A percentile compares a stretch with the other conserved stretches of the same genome.
Evolutionary conservation across 495 filamentous ascomycete species (phyloP).

Genomic region (Hyaloscypha variabilis): DNA sequence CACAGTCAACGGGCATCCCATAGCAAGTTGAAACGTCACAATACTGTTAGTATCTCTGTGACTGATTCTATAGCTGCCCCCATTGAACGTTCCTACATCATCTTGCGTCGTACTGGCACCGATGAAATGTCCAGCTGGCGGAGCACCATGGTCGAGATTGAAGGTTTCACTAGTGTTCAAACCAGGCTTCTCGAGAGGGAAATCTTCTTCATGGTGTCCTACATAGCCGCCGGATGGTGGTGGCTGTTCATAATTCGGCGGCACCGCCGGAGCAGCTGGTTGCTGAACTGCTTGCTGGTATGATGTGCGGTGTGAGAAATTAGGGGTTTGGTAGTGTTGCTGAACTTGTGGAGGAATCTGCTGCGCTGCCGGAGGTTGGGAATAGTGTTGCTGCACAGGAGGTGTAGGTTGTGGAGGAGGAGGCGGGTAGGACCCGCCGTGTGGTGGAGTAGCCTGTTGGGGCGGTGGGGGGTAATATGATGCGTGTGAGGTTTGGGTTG

Average conservation of each 20-base stretch:
- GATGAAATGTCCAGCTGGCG: constrained; percentile 53
- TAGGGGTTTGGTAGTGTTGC: constrained; percentile 38
- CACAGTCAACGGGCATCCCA: constrained; percentile 80
- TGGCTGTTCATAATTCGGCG: constrained; percentile 33
- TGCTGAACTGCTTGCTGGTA: constrained; percentile 27
- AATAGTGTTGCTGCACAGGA: constrained; percentile 31
- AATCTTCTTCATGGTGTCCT: constrained; percentile 28
- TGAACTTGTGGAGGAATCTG: constrained; percentile 42
- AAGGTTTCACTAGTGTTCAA: constrained; percentile 33
- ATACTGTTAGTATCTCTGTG: constrained; percentile 91
- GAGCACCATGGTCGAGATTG: constrained; percentile 48
- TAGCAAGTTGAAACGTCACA: constrained; percentile 84
- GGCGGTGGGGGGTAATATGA: constrained; percentile 40
- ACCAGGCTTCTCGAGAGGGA: constrained; percentile 30
- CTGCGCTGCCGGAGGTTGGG: constrained; percentile 31
- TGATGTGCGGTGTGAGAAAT: constrained; percentile 29
- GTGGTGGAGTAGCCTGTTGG: constrained; percentile 26
- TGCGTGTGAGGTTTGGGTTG: constrained; percentile 26
- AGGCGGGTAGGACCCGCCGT: constrained; percentile 6
- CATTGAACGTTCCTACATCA: constrained; percentile 93
- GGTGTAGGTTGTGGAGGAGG: constrained; percentile 37
- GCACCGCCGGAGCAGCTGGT: constrained; percentile 11
- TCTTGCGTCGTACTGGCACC: constrained; percentile 67
- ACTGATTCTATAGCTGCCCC: constrained; percentile 89
- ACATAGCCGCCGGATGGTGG: constrained; percentile 22